These are phyloP conservation scores for Mortierella sp. DNA, from an alignment of 371 early-diverging fungal species.

Conservation along the genomic window DNA sequence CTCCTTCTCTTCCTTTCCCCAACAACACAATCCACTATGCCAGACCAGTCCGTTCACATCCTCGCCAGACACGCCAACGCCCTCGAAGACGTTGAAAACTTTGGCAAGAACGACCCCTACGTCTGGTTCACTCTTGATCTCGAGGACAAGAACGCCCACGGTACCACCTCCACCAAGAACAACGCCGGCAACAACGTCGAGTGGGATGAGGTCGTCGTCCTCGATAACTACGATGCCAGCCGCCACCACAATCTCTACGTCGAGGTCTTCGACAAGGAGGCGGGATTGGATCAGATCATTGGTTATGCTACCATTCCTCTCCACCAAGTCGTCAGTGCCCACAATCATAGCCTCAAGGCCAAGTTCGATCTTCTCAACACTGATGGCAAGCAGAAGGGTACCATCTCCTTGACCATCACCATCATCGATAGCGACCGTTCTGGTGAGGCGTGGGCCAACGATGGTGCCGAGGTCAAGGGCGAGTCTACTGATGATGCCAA, in stretches of 20 bases:
- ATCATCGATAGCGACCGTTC: background rate
- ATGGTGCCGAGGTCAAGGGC: too few relatives aligned
- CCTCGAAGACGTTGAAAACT: too few relatives aligned
- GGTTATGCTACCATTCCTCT: constrained; percentile 69
- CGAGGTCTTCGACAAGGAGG: constrained; percentile 65
- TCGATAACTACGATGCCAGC: constrained; percentile 38
- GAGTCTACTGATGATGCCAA: too few relatives aligned
- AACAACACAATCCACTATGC: too few relatives aligned
- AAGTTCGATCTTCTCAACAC: constrained; percentile 56
- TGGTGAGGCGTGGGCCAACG: too few relatives aligned
- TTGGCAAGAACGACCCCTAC: constrained; percentile 52
- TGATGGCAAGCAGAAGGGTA: constrained; percentile 61
- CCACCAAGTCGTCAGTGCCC: constrained; percentile 58
- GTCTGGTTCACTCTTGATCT: constrained; percentile 23
- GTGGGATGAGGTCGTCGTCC: constrained; percentile 63
- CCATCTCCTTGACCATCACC: constrained; percentile 51
- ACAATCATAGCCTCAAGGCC: constrained; percentile 54
- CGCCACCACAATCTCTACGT: constrained; percentile 59
- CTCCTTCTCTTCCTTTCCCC: too few relatives aligned
- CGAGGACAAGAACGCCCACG: constrained; percentile 49
- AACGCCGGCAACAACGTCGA: constrained; percentile 57
- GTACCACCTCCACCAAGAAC: constrained; percentile 51
- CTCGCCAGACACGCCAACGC: too few relatives aligned
- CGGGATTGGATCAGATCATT: constrained; percentile 58
- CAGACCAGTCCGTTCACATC: too few relatives aligned